Evolutionary conservation across 139 green algal species (phyloP).

Genomic region (Picochlorum sp.): DNA sequence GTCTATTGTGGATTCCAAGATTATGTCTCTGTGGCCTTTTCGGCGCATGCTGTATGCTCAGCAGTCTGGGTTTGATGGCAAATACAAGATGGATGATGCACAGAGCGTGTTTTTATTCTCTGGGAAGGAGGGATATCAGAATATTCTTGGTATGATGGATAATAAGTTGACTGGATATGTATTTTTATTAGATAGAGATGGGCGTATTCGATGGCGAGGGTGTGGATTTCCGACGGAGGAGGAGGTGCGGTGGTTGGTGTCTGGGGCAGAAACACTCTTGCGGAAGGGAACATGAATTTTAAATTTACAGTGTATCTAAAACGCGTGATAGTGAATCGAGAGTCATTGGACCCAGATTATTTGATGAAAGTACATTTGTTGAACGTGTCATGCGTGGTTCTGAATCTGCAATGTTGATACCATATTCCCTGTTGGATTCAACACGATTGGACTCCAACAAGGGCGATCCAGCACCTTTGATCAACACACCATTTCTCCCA

Average conservation of each 20-base stretch:
- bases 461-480: conserved; percentile 4
- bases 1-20: conserved; percentile 35
- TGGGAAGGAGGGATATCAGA: conserved; percentile 12
- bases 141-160: conserved; percentile 24
- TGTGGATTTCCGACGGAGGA: conserved; percentile 12
- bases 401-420: no score
- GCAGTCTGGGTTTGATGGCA: not conserved
- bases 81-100: conserved; percentile 13
- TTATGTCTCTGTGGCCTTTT: conserved; percentile 44
- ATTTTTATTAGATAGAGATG: conserved; percentile 18
- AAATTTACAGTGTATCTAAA: no score
- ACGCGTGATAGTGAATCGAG: no score
- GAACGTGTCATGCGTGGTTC: no score
- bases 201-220: conserved; percentile 19
- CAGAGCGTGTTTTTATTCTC: conserved; percentile 29
- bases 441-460: no score
- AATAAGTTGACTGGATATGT: conserved; percentile 42
- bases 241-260: conserved; percentile 15
- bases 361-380: no score
- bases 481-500: conserved; percentile 28
- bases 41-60: conserved; percentile 24
- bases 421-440: no score
- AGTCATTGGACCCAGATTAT: no score
- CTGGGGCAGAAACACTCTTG: conserved; percentile 13
- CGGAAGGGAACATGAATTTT: not conserved